Evolutionary conservation across 164 flowering plant species (phyloP).

Genomic region (Sedum album): DNA sequence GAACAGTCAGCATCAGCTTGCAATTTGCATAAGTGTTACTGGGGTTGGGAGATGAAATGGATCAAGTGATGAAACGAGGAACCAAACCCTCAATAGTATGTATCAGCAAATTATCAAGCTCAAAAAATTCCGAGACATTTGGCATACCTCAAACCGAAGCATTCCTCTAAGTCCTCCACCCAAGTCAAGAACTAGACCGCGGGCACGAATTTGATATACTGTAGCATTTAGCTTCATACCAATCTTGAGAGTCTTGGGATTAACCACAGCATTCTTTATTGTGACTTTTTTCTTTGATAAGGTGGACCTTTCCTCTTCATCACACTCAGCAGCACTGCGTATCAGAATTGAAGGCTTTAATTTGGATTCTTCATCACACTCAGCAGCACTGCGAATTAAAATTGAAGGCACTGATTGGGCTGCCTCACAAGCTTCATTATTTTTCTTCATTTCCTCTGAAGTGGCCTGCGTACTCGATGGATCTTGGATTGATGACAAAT

Average conservation of each 20-base stretch:
- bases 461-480: conserved; percentile 21
- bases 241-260: conserved; percentile 41
- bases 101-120: too few relatives aligned
- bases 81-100: too few relatives aligned
- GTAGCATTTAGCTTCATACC: conserved; percentile 58
- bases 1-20: neutral
- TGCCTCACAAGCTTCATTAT: conserved; percentile 12
- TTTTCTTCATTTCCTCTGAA: conserved; percentile 13
- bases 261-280: conserved; percentile 13
- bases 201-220: conserved; percentile 67
- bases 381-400: conserved; percentile 6
- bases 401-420: conserved; percentile 17
- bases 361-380: conserved; percentile 16
- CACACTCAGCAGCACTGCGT: conserved; percentile 89
- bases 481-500: conserved; percentile 28
- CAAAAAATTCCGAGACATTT: neutral
- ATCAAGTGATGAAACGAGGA: too few relatives aligned
- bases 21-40: neutral
- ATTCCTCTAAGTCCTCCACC: conserved; percentile 75
- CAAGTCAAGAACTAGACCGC: conserved; percentile 81
- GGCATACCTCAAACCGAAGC: conserved; percentile 76
- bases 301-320: conserved; percentile 45
- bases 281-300: conserved; percentile 18
- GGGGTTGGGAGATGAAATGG: neutral
- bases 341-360: conserved; percentile 47